Evolutionary conservation across 139 green algal species (phyloP).

Genomic region (Tetraselmis striata): DNA sequence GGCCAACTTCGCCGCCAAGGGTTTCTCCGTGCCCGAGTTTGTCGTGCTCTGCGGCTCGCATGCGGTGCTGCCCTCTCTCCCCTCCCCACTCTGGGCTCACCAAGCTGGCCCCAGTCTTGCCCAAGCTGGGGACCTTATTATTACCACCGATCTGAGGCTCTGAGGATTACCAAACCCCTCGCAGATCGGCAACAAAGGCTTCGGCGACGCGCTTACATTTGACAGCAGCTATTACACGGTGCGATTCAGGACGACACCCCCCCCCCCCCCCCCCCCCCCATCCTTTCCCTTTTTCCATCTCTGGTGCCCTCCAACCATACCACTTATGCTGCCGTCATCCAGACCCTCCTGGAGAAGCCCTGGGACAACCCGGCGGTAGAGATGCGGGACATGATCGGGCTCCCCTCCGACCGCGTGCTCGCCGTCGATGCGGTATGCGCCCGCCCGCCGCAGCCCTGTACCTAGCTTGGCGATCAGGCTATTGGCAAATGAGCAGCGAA

Average conservation of each 20-base stretch:
- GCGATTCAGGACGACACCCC: not conserved
- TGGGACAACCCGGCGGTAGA: conserved; percentile 40
- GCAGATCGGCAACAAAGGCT: conserved; percentile 69
- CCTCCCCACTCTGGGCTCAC: too few relatives aligned
- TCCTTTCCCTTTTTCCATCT: not conserved
- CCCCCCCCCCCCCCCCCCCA: too few relatives aligned
- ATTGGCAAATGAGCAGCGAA: too few relatives aligned
- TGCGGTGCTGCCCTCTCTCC: conserved; percentile 48
- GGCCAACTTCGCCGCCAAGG: conserved; percentile 58
- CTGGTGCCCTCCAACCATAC: not conserved
- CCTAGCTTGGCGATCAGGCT: too few relatives aligned
- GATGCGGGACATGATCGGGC: conserved; percentile 62
- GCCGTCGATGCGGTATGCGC: conserved; percentile 44
- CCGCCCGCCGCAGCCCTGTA: too few relatives aligned
- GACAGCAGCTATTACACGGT: conserved; percentile 85
- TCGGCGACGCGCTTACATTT: conserved; percentile 81
- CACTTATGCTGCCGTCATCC: too few relatives aligned
- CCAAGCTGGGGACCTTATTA: too few relatives aligned
- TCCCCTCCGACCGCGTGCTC: conserved; percentile 79
- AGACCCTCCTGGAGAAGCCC: conserved; percentile 56
- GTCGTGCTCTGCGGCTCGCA: conserved; percentile 68
- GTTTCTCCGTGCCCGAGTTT: conserved; percentile 54
- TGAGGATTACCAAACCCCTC: too few relatives aligned
- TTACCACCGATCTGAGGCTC: too few relatives aligned
- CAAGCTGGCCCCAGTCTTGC: too few relatives aligned